Evolutionary conservation across 768 basidiomycete species (phyloP).

Genomic region (Hygrocybe coccinea): DNA sequence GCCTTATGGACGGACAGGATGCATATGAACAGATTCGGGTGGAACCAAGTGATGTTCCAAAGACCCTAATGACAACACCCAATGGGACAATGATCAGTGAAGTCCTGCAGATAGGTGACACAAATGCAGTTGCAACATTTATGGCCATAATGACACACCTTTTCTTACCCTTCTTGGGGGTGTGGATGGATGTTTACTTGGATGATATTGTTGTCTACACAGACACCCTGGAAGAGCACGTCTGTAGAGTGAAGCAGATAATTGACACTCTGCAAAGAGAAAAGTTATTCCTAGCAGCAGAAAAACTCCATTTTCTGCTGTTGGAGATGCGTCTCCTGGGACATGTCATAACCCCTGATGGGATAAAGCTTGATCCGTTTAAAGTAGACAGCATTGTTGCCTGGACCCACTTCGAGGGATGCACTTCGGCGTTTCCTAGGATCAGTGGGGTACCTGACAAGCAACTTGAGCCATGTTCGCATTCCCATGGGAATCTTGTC

Average conservation of each 20-base stretch:
- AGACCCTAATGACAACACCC: slow-evolving; percentile 23
- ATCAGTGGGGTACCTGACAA: slow-evolving; percentile 28
- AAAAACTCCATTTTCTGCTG: slow-evolving; percentile 23
- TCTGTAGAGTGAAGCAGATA: slow-evolving; percentile 23
- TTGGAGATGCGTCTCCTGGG: slow-evolving; percentile 16
- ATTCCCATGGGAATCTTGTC: slow-evolving; percentile 28
- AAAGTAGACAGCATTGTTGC: slow-evolving; percentile 30
- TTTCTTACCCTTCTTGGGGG: slow-evolving; percentile 26
- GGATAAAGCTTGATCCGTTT: slow-evolving; percentile 28
- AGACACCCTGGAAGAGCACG: slow-evolving; percentile 30
- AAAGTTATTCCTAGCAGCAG: slow-evolving; percentile 25
- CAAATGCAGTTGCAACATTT: slow-evolving; percentile 32
- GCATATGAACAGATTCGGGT: slow-evolving; percentile 39
- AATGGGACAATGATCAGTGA: slow-evolving; percentile 30
- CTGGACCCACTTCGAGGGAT: slow-evolving; percentile 25
- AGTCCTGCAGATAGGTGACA: slow-evolving; percentile 29
- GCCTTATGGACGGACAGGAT: slow-evolving; percentile 35
- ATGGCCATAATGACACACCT: slow-evolving; percentile 35
- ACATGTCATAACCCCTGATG: slow-evolving; percentile 18
- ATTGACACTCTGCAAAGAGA: slow-evolving; percentile 22
- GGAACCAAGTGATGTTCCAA: slow-evolving; percentile 21
- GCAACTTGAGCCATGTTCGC: slow-evolving; percentile 17
- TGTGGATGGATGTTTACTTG: slow-evolving; percentile 28
- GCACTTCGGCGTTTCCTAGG: slow-evolving; percentile 29
- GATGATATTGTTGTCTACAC: slow-evolving; percentile 38